Conservation (phyloP, 2,329 filamentous ascomycete genomes). For the Pyricularia grisea region DNA sequence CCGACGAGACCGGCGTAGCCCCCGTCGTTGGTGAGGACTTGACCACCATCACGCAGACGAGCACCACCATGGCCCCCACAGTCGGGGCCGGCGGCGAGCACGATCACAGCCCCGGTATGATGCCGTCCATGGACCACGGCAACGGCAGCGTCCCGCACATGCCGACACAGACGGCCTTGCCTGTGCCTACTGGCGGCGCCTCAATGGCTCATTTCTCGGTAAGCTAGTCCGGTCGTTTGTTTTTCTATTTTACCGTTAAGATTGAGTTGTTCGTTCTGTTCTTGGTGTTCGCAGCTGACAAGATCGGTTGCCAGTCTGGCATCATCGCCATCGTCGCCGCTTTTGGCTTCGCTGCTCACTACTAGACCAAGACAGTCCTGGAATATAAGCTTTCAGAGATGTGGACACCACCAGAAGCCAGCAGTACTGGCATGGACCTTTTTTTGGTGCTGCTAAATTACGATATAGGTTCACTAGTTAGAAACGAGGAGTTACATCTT, state of each 20-base stretch:
- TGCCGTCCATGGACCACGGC: neutral
- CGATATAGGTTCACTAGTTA: neutral
- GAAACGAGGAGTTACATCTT: neutral
- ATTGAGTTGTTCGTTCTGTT: neutral
- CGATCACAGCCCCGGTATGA: neutral
- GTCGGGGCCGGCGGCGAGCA: neutral
- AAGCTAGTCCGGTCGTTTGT: neutral
- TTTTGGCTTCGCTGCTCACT: constrained; percentile 1
- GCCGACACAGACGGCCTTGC: neutral
- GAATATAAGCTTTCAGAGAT: neutral
- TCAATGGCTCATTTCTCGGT: neutral
- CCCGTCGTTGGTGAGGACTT: neutral
- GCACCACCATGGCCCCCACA: neutral
- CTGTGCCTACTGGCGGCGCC: constrained; percentile 2
- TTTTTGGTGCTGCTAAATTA: neutral
- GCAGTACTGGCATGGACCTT: neutral
- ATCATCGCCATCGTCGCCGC: neutral
- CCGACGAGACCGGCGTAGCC: neutral
- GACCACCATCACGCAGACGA: neutral
- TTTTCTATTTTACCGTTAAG: neutral
- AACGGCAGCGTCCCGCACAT: neutral
- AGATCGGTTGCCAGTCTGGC: neutral
- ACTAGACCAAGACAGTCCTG: neutral
- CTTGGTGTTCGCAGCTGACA: neutral
- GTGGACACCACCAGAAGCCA: neutral